Evolutionary conservation across 2,329 filamentous ascomycete species (phyloP).

Genomic region (Colletotrichum sp.): DNA sequence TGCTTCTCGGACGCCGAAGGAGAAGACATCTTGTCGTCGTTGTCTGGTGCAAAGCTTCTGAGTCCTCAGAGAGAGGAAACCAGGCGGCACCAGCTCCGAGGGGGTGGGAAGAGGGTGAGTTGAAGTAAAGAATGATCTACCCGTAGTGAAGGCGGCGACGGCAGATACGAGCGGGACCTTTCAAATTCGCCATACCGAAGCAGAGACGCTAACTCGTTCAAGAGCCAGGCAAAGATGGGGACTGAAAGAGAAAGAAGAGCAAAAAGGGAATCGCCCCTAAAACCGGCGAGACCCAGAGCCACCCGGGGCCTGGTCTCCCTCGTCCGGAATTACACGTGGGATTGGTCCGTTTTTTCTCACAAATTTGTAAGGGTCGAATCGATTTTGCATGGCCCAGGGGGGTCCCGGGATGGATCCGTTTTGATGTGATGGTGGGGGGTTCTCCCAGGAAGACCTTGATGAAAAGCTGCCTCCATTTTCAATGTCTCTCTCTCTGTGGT

Average conservation of each 20-base stretch:
- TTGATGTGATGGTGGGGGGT: background rate
- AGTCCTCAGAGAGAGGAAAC: background rate
- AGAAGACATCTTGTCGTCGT: slow-evolving; percentile 1
- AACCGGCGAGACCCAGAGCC: background rate
- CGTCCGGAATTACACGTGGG: slow-evolving; percentile 3
- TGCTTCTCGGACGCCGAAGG: background rate
- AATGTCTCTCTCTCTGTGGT: background rate
- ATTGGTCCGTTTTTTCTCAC: background rate
- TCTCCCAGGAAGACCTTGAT: background rate
- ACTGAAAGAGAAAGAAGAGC: background rate
- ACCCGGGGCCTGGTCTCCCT: background rate
- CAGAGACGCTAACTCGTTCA: background rate
- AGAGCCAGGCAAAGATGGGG: background rate
- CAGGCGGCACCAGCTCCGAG: background rate
- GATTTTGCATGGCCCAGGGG: background rate
- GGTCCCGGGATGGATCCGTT: background rate
- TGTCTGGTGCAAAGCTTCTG: background rate
- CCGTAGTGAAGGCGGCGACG: background rate
- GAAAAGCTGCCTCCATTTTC: background rate
- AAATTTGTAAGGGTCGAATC: background rate
- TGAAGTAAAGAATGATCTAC: slow-evolving; percentile 5
- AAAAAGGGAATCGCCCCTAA: background rate
- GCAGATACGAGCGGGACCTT: background rate
- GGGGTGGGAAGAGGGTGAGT: background rate
- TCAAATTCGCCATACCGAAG: background rate